Conservation (phyloP, 2,329 filamentous ascomycete species). For the Teratosphaeria pseudoeucalypti region DNA sequence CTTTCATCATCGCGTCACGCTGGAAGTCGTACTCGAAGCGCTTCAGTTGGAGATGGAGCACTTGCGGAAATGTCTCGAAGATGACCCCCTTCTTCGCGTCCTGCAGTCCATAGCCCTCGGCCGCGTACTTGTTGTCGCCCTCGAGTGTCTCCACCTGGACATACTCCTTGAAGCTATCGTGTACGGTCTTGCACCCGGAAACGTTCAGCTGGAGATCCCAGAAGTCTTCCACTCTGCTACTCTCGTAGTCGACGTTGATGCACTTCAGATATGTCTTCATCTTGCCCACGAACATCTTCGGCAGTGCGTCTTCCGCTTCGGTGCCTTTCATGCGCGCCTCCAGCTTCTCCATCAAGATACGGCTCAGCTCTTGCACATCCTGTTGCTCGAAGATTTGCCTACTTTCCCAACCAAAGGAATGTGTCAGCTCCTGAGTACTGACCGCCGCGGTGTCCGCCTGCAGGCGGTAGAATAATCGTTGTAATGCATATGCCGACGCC, state of each 20-base stretch:
- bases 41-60: slow-evolving; percentile 89
- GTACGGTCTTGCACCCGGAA: slow-evolving; percentile 79
- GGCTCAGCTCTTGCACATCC: slow-evolving; percentile 91
- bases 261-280: slow-evolving; percentile 98
- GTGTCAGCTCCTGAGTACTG: slow-evolving; percentile 82
- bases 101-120: slow-evolving; percentile 81
- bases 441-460: slow-evolving; percentile 80
- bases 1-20: slow-evolving; percentile 96
- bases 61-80: slow-evolving; percentile 87
- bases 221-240: slow-evolving; percentile 89
- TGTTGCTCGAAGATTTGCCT: slow-evolving; percentile 98
- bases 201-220: slow-evolving; percentile 99
- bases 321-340: slow-evolving; percentile 98
- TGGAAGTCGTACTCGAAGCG: slow-evolving; percentile 97
- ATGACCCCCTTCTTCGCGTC: slow-evolving; percentile 97
- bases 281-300: slow-evolving; percentile 90
- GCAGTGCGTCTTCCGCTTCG: slow-evolving; percentile 74
- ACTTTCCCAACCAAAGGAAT: slow-evolving; percentile 97
- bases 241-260: slow-evolving; percentile 97
- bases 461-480: slow-evolving; percentile 87
- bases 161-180: slow-evolving; percentile 93
- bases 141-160: slow-evolving; percentile 94
- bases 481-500: slow-evolving; percentile 66
- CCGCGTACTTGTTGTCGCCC: slow-evolving; percentile 97
- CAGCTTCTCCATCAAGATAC: slow-evolving; percentile 94